Percentiles rank a stretch among this genome's conserved stretches.
phyloP scores from a whole-genome alignment of 371 early-diverging fungal genomes.

The Saksenaea oblongispora region DNA sequence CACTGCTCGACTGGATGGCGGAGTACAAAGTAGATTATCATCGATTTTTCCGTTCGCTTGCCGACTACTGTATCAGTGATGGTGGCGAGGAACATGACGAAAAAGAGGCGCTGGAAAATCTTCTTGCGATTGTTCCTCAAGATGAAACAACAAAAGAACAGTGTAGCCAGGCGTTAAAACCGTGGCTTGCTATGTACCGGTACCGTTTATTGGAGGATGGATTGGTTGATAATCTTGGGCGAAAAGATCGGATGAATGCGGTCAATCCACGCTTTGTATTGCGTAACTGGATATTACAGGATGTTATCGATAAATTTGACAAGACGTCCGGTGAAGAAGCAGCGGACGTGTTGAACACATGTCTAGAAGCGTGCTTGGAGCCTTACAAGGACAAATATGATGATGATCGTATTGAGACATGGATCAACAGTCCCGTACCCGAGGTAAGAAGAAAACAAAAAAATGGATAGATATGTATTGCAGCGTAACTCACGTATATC shows the following conservation, averaged over 20 bases:
- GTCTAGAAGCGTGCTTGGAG: constrained; percentile 56
- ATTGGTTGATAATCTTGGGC: constrained; percentile 19
- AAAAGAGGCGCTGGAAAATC: constrained; percentile 27
- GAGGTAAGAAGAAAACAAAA: constrained; percentile 29
- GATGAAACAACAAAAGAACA: constrained; percentile 15
- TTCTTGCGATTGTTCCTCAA: constrained; percentile 38
- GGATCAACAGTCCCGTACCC: constrained; percentile 35
- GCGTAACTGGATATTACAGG: constrained; percentile 76
- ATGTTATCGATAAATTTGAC: constrained; percentile 58
- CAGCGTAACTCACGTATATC: constrained; percentile 21
- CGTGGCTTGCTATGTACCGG: constrained; percentile 54
- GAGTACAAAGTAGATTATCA: constrained; percentile 69
- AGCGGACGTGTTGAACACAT: constrained; percentile 41
- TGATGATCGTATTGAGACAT: constrained; percentile 30
- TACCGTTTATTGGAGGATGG: constrained; percentile 48
- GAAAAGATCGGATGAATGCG: constrained; percentile 55
- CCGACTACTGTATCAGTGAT: constrained; percentile 28
- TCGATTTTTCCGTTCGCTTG: constrained; percentile 70
- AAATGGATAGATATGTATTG: constrained; percentile 19
- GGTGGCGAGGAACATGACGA: constrained; percentile 44
- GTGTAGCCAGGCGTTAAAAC: constrained; percentile 27
- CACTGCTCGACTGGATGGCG: constrained; percentile 69
- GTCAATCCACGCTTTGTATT: constrained; percentile 74
- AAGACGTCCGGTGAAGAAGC: constrained; percentile 34
- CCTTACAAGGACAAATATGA: constrained; percentile 56